phyloP scores from a whole-genome alignment of 2,329 filamentous ascomycete species.

The Cryphonectria japonica region DNA sequence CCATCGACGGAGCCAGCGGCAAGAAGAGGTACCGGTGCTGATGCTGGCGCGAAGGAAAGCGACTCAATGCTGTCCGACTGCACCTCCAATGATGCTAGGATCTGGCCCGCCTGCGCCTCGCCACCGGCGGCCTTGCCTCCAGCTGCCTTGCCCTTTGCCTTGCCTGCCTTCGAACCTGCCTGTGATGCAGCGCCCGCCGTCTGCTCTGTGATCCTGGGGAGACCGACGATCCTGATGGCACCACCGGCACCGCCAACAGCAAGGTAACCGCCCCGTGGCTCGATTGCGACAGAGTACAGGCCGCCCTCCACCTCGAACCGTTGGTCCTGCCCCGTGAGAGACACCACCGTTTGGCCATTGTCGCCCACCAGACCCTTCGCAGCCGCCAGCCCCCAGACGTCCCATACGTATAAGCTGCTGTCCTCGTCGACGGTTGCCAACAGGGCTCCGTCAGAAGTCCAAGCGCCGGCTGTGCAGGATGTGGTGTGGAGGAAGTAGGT shows the following conservation, averaged over 20 bases:
- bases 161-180: constrained; percentile 29
- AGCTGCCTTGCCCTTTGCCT: constrained; percentile 34
- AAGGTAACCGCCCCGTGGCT: constrained; percentile 77
- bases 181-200: constrained; percentile 26
- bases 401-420: constrained; percentile 86
- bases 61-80: constrained; percentile 80
- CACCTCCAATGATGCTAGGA: constrained; percentile 81
- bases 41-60: constrained; percentile 63
- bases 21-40: constrained; percentile 52
- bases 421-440: constrained; percentile 91
- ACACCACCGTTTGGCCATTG: constrained; percentile 70
- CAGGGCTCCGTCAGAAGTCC: constrained; percentile 85
- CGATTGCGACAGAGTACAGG: constrained; percentile 83
- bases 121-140: constrained; percentile 31
- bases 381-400: constrained; percentile 81
- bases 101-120: constrained; percentile 54
- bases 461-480: constrained; percentile 85
- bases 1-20: constrained; percentile 73
- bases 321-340: constrained; percentile 79
- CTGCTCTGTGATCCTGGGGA: constrained; percentile 64
- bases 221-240: constrained; percentile 79
- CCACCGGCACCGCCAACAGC: constrained; percentile 89
- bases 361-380: constrained; percentile 54
- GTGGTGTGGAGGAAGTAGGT: constrained; percentile 90
- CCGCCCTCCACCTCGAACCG: constrained; percentile 92